Evolutionary conservation across 139 green algal species (phyloP), one percentile per base, ranked within the genome.

Genomic region (Pleodorina starrii): DNA sequence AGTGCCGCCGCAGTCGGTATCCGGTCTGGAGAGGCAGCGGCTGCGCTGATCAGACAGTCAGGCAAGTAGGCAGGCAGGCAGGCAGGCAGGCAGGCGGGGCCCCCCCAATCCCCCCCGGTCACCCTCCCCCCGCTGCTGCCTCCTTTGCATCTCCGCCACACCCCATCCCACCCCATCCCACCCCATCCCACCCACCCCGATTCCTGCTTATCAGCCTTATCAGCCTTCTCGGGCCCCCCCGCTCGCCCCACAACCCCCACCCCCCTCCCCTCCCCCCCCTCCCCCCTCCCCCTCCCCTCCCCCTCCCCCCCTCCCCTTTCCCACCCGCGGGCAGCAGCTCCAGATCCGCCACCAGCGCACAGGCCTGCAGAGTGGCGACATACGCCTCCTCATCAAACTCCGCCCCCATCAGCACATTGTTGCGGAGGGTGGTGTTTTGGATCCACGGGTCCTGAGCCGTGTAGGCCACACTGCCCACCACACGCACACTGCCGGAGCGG

Each of bases 401-500:
- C n/a, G 74, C 42, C 11, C 95, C 96, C 91, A 98, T 95, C 35
- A 97, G 87, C 44, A 98, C 92, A 91, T 98, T 98, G 69, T 94
- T 89, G 40, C 92, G 91, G 57, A 99, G 80, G 25, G 93, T 97
- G 17, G 89, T 93, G 90, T 97, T 97, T 81, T 97, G 95, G 46
- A 99, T 98, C 94, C 96, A 99, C 0, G 96, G 93, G 40, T 97
- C 91, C 93, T 96, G 94, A 2, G 94, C 80, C 7, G 89, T 93
- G 78, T 97, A 97, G 0, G 94, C 95, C 17, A 94, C 87, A 12
- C n/a, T 50, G 36, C 94, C 94, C 5, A 71, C 48, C 19, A 95
- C 84, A 19, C 27, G 66, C 63, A 91, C 85, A 10, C 36, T 63
- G 27, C 86, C 87, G 1, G 29, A 35, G 36, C 93, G 78, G 75